Percentiles rank a stretch among this genome's conserved stretches.
Conservation (phyloP, 2,329 filamentous ascomycete genomes). For the Gnomoniopsis smithogilvyi region DNA sequence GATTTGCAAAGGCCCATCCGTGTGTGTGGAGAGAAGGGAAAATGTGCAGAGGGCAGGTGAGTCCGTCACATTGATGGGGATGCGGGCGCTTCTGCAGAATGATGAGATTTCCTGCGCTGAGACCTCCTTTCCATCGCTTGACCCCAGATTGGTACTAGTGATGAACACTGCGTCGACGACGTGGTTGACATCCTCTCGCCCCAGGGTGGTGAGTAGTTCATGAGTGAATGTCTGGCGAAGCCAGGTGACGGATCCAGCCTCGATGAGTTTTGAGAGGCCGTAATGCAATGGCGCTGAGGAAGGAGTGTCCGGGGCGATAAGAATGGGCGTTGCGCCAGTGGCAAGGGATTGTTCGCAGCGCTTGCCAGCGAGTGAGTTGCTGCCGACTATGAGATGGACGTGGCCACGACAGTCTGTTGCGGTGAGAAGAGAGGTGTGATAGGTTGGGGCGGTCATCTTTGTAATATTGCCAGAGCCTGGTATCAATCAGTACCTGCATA, state of each 20-base stretch:
- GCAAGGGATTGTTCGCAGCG: slow-evolving; percentile 77
- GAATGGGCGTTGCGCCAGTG: slow-evolving; percentile 75
- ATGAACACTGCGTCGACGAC: slow-evolving; percentile 94
- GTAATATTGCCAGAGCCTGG: background rate
- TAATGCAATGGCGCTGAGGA: slow-evolving; percentile 50
- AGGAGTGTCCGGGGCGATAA: slow-evolving; percentile 60
- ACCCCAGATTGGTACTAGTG: slow-evolving; percentile 43
- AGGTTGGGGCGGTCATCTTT: slow-evolving; percentile 21
- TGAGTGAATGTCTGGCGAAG: slow-evolving; percentile 65
- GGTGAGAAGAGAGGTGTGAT: slow-evolving; percentile 59
- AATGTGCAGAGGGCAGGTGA: slow-evolving; percentile 84
- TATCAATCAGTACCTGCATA: too few species aligned
- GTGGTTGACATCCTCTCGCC: slow-evolving; percentile 71
- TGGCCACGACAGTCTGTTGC: slow-evolving; percentile 67
- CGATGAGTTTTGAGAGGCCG: slow-evolving; percentile 59
- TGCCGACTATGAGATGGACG: slow-evolving; percentile 81
- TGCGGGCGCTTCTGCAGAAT: slow-evolving; percentile 74
- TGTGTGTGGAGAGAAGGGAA: slow-evolving; percentile 81
- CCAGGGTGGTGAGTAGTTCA: slow-evolving; percentile 68
- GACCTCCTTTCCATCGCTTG: slow-evolving; percentile 12
- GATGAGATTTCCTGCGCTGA: slow-evolving; percentile 57
- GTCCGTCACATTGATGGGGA: slow-evolving; percentile 92
- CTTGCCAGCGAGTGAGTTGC: slow-evolving; percentile 81
- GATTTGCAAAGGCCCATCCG: slow-evolving; percentile 87
- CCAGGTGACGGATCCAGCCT: slow-evolving; percentile 65